These are phyloP conservation scores for Bertia moriformis DNA, from an alignment of 2,329 filamentous ascomycete genomes.

Conservation along the genomic window DNA sequence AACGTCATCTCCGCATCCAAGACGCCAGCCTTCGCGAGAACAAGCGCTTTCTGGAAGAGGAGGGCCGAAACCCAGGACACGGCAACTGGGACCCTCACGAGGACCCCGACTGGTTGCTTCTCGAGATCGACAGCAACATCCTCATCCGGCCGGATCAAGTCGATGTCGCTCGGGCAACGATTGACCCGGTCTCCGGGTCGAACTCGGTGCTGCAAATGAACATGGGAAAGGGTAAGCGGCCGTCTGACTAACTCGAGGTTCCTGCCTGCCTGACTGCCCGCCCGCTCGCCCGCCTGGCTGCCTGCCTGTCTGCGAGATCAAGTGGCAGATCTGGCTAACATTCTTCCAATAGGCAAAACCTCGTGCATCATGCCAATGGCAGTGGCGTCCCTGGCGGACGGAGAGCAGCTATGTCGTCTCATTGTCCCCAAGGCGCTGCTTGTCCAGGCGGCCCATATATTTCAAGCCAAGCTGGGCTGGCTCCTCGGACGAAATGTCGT, in stretches of 20 bases:
- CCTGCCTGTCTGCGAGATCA: too few relatives aligned
- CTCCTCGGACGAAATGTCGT: constrained; percentile 34
- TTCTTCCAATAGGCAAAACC: too few relatives aligned
- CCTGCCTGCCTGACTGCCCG: constrained; percentile 27
- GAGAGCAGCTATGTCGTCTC: constrained; percentile 21
- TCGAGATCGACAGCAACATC: constrained; percentile 53
- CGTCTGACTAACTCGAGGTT: constrained; percentile 37
- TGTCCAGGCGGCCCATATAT: constrained; percentile 27
- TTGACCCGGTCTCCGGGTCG: constrained; percentile 29
- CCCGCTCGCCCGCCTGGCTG: too few relatives aligned
- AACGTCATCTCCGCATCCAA: constrained; percentile 25
- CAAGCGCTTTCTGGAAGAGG: constrained; percentile 14
- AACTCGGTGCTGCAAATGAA: constrained; percentile 54
- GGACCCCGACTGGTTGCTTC: constrained; percentile 45
- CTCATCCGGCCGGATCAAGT: constrained; percentile 47
- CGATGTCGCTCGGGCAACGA: constrained; percentile 45
- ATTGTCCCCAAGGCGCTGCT: constrained; percentile 27
- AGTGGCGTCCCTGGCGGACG: constrained; percentile 8
- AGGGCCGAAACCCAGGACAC: constrained; percentile 32
- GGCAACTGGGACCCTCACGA: constrained; percentile 37
- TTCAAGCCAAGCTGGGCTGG: constrained; percentile 28
- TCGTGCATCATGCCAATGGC: neutral
- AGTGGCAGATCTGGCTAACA: too few relatives aligned
- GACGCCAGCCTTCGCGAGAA: constrained; percentile 16
- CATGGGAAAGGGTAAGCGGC: constrained; percentile 47